Evolutionary conservation across 148 eudicot species (phyloP), one percentile per base, ranked within the genome.

Genomic region (Camellia granthamiana): DNA sequence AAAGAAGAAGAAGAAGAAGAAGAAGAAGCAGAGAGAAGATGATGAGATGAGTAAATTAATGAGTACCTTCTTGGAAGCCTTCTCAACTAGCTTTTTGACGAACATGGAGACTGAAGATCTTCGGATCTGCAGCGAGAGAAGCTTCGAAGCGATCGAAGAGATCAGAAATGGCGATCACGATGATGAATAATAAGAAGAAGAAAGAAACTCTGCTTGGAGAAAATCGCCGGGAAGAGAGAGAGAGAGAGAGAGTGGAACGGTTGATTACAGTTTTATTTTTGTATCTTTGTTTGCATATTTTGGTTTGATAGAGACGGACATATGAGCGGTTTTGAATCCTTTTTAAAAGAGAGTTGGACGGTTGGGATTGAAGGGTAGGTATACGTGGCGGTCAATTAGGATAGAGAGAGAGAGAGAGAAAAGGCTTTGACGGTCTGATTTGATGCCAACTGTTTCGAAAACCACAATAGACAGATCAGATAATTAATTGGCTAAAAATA

Each of bases 1-100:
- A 30, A 64, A 19, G 46, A 49, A 1, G 43, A 5, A 54, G 18
- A 23, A 59, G n/a, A 23, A 23, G 23, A 23, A 23, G 30, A 23
- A n/a, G n/a, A n/a, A n/a, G n/a, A n/a, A n/a, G n/a, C n/a, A n/a
- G n/a, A 42, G 66, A 44, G 71, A 2, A 54, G 6, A 68, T 41
- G 3, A 49, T 19, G 49, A 46, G 44, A 76, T 18, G 12, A 6
- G 5, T n/a, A 62, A 10, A 55, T n/a, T 14, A 16, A 11, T 7
- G 23, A 43, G 54, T 81, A 85, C 90, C 90, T 88, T 88, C 85
- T 88, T 88, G 59, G 86, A 85, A 82, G 90, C 90, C 85, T 81
- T 85, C 13, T 88, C 90, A 44, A 88, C 90, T 3, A 88, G 84
- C 77, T 82, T 88, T 77, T 88, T 88, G 66, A 88, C 88, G 78